These are phyloP conservation scores for Asterionellopsis glacialis DNA, from an alignment of 108 stramenopile genomes.

Conservation along the genomic window DNA sequence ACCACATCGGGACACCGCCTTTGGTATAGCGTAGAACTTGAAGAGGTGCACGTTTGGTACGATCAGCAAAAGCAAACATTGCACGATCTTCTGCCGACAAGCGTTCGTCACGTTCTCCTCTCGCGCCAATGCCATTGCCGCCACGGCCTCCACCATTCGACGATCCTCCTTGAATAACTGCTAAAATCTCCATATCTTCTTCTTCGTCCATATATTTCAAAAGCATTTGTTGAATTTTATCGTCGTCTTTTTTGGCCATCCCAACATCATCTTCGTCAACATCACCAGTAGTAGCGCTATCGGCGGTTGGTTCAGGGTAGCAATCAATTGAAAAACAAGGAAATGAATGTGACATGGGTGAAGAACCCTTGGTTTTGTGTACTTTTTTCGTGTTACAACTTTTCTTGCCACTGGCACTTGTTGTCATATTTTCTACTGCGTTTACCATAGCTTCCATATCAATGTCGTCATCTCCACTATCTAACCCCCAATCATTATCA, in stretches of 20 bases:
- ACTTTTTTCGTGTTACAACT: slow-evolving; percentile 10
- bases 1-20: slow-evolving; percentile 82
- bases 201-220: slow-evolving; percentile 79
- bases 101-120: slow-evolving; percentile 71
- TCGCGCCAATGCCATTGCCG: slow-evolving; percentile 12
- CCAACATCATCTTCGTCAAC: slow-evolving; percentile 73
- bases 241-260: slow-evolving; percentile 34
- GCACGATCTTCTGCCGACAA: slow-evolving; percentile 60
- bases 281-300: slow-evolving; percentile 6
- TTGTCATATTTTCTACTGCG: slow-evolving; percentile 15
- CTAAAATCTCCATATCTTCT: slow-evolving; percentile 74
- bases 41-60: slow-evolving; percentile 57
- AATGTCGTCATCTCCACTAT: slow-evolving; percentile 28
- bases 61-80: slow-evolving; percentile 60
- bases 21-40: slow-evolving; percentile 80
- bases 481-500: slow-evolving; percentile 17
- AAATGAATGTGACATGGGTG: background rate
- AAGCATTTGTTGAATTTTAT: slow-evolving; percentile 72
- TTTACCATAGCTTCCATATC: slow-evolving; percentile 63
- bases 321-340: slow-evolving; percentile 8
- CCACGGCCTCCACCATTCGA: slow-evolving; percentile 4
- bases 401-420: background rate
- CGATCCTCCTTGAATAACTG: slow-evolving; percentile 37
- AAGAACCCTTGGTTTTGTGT: slow-evolving; percentile 1
- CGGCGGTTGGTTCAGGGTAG: slow-evolving; percentile 9